Evolutionary conservation across 2,329 filamentous ascomycete genomes (phyloP).

Genomic region (Penicillium fuscoglaucum): DNA sequence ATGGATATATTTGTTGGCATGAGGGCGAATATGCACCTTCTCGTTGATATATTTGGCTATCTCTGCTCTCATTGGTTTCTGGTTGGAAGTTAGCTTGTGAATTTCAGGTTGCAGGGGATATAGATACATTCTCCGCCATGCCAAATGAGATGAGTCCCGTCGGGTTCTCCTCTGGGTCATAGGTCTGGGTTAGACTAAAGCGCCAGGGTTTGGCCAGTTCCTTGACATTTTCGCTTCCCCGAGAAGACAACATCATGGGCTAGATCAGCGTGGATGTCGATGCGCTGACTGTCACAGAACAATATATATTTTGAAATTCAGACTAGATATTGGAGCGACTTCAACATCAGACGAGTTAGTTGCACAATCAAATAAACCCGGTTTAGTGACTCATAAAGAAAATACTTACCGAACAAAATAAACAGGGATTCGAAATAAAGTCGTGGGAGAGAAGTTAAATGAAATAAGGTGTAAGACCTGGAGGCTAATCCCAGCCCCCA

Average conservation of each 20-base stretch:
- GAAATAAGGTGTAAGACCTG: not conserved
- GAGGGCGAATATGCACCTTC: slow-evolving; percentile 25
- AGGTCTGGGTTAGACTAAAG: slow-evolving; percentile 27
- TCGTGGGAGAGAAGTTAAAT: not conserved
- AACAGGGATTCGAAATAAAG: not conserved
- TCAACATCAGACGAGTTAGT: too few relatives aligned
- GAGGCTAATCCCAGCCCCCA: not conserved
- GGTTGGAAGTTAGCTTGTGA: not conserved
- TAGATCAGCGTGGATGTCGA: not conserved
- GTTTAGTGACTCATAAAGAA: not conserved
- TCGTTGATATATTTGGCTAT: slow-evolving; percentile 42
- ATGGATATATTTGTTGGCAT: not conserved
- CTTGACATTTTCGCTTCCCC: slow-evolving; percentile 26
- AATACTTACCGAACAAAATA: not conserved
- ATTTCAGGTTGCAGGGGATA: not conserved
- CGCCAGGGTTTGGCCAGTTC: slow-evolving; percentile 29
- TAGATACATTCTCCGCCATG: slow-evolving; percentile 39
- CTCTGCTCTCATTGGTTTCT: slow-evolving; percentile 42
- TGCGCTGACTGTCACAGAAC: not conserved
- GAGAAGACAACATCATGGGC: slow-evolving; percentile 31
- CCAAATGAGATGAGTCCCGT: slow-evolving; percentile 38
- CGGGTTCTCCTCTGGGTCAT: slow-evolving; percentile 33
- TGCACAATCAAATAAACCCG: not conserved
- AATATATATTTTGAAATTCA: not conserved
- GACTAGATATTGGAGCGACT: not conserved